Conservation (phyloP, 225 moss, liverwort and hornwort species). For the Marchantia polymorpha region DNA sequence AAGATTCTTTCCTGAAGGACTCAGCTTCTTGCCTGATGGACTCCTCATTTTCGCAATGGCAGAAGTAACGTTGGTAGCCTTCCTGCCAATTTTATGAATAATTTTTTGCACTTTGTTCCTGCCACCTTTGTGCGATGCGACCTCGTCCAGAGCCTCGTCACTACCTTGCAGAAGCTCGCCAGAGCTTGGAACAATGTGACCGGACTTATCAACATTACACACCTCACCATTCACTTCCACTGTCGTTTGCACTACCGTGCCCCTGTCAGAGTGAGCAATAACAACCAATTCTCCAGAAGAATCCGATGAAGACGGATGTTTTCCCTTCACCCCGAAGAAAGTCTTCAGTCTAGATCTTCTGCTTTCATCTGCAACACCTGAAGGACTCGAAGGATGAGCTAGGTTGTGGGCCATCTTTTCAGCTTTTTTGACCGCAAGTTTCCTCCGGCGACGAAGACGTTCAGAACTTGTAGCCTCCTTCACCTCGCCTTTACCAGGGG, state of each 20-base stretch:
- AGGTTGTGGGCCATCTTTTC: constrained; percentile 1
- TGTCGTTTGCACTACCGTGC: constrained; percentile 39
- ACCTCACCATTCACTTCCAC: constrained; percentile 28
- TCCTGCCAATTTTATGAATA: constrained; percentile 6
- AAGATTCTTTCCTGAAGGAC: constrained; percentile 7
- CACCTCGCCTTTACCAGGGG: constrained; percentile 27
- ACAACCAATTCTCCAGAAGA: constrained; percentile 21
- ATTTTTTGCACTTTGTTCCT: constrained; percentile 15
- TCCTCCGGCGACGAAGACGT: constrained; percentile 17
- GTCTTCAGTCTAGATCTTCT: constrained; percentile 17
- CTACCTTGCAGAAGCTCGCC: constrained; percentile 3
- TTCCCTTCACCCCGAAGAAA: not conserved
- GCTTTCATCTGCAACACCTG: not conserved
- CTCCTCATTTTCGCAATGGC: constrained; percentile 11
- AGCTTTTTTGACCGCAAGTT: not conserved
- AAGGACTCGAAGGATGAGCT: not conserved
- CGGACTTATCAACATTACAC: not conserved
- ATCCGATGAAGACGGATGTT: not conserved
- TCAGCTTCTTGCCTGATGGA: not conserved
- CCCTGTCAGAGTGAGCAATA: constrained; percentile 24
- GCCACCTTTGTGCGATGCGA: not conserved
- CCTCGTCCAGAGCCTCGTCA: not conserved
- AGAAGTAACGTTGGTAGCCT: constrained; percentile 16
- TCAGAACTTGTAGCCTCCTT: constrained; percentile 21
- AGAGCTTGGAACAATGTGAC: constrained; percentile 12